Base-by-base conservation (phyloP, 2,329 filamentous ascomycete species). In the Setomelanomma holmii region DNA sequence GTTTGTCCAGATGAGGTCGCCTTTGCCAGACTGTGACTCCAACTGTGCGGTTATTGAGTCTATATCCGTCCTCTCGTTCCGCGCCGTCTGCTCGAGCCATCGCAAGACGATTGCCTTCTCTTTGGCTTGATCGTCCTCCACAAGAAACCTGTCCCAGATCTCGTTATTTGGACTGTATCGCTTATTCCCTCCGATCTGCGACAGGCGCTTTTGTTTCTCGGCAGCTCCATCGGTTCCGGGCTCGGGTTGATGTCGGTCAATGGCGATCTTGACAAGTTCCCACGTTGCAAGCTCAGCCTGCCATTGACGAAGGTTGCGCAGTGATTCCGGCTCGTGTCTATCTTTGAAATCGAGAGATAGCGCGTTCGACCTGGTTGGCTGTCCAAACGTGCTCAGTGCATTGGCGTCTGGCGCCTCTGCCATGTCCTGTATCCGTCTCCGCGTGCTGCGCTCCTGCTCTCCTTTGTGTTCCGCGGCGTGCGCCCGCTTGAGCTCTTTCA, bases 211-310 rank as follows among this genome's bases (percentile, higher is more conserved):
- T 45, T 67, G 63, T 49, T 72, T 75, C 46, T 71, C 67, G 17
- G 68, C 60, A 21, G 64, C 60, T 2, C 63, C 52, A 47, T 77
- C 66, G 12, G 64, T 63, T 4, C 65, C 70, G 10, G 72, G 71
- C 27, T 69, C 65, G 39, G 77, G 76, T 60, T 80, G 78, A 68
- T 91, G 88, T 64, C 90, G 84, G 10, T 88, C 86, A 45, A 96
- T 82, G 55, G 96, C 80, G 34, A 90, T 84, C 42, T 86, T 84
- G 52, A 98, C 78, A 22, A 98, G 80, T 68, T 96, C 88, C 95
- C 95, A 99, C 0, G 92, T 95, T 65, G 96, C 91, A 35, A 87
- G 86, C 75, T 99, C 95, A 58, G 89, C 83, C 73, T 96, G 87
- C 82, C 91, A 89, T 49, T 85, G 83, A 67, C 83, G 80, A 11